These are phyloP conservation scores for Lasiosphaeriaceae sp. DNA, from an alignment of 495 filamentous ascomycete genomes.

Conservation along the genomic window DNA sequence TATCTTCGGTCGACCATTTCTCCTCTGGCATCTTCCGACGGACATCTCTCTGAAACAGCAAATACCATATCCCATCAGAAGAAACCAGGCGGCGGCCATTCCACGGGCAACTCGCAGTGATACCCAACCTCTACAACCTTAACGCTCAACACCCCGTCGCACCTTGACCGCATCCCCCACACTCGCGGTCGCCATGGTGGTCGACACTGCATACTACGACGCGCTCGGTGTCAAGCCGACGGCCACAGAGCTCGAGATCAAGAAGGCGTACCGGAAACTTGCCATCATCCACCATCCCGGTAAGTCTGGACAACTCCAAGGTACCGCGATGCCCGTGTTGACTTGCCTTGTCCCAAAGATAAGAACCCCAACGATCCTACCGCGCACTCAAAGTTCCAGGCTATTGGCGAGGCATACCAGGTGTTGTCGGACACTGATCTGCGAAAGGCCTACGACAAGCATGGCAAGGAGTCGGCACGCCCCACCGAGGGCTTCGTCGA, in stretches of 20 bases:
- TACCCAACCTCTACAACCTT: too few relatives aligned
- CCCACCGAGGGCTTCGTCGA: conserved; percentile 91
- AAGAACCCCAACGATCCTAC: conserved; percentile 97
- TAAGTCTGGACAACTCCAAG: conserved; percentile 14
- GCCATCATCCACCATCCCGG: conserved; percentile 72
- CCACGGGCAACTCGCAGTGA: too few relatives aligned
- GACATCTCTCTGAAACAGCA: too few relatives aligned
- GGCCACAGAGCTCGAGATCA: conserved; percentile 94
- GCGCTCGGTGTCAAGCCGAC: conserved; percentile 80
- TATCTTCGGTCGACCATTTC: too few relatives aligned
- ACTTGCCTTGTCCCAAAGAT: conserved; percentile 50
- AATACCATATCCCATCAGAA: too few relatives aligned
- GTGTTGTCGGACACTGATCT: conserved; percentile 85
- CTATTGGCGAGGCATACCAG: conserved; percentile 96
- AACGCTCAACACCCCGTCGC: not conserved
- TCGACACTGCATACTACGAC: conserved; percentile 87
- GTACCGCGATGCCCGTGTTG: not conserved
- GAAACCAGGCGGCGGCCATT: too few relatives aligned
- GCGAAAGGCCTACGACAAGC: conserved; percentile 90
- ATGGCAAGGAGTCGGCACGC: conserved; percentile 87
- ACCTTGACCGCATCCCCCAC: not conserved
- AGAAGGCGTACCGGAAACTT: conserved; percentile 97
- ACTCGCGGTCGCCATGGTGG: conserved; percentile 58
- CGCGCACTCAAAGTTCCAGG: conserved; percentile 91
- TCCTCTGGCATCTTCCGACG: too few relatives aligned